phyloP scores from a whole-genome alignment of 2,329 filamentous ascomycete species.

The Colletotrichum liaoningense region DNA sequence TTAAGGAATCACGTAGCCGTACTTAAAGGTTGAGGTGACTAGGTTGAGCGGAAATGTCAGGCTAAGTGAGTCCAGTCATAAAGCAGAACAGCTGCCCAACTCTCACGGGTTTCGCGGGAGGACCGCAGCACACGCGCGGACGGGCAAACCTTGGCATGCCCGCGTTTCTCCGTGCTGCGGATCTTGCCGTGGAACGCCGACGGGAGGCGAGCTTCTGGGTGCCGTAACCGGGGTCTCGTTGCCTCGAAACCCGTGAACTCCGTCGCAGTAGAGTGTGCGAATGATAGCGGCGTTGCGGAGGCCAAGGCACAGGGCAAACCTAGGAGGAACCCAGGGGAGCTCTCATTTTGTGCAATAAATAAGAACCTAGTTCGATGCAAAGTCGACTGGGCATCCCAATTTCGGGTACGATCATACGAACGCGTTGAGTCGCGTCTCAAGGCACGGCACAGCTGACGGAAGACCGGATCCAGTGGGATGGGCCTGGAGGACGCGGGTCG shows the following conservation, averaged over 20 bases:
- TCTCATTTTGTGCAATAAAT: neutral
- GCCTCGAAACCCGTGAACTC: slow-evolving; percentile 5
- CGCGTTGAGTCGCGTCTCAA: neutral
- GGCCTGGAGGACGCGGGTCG: neutral
- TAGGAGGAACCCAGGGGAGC: neutral
- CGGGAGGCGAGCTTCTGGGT: neutral
- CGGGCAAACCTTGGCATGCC: slow-evolving; percentile 13
- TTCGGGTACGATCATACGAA: neutral
- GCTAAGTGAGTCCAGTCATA: slow-evolving; percentile 3
- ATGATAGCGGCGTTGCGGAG: slow-evolving; percentile 10
- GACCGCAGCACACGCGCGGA: slow-evolving; percentile 13
- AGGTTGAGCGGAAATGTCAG: slow-evolving; percentile 6
- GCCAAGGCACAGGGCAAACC: neutral
- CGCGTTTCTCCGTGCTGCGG: slow-evolving; percentile 21
- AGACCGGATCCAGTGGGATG: neutral
- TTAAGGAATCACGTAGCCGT: neutral
- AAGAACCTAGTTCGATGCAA: neutral
- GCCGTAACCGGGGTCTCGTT: slow-evolving; percentile 16
- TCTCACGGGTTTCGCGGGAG: slow-evolving; percentile 11
- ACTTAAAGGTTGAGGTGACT: neutral
- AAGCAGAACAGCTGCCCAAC: slow-evolving; percentile 28
- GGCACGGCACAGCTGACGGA: neutral
- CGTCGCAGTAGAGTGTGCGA: neutral
- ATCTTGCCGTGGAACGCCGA: slow-evolving; percentile 22
- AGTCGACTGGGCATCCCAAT: neutral